These are phyloP conservation scores for Simplicillium aogashimaense DNA, from an alignment of 2,329 filamentous ascomycete genomes.

Conservation along the genomic window DNA sequence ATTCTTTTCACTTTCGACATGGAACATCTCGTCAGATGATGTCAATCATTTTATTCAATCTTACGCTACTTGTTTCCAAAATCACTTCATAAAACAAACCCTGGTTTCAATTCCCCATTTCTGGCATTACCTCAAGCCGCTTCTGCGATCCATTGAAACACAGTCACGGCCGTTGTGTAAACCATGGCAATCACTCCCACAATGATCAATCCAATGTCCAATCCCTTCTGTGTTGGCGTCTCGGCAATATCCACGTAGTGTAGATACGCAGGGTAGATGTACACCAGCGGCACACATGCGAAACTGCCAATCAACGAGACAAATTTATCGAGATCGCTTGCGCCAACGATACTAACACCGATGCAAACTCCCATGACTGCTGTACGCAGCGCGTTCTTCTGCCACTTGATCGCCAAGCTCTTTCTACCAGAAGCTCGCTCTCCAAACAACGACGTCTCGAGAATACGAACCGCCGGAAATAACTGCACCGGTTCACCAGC, in stretches of 20 bases:
- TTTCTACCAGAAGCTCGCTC: conserved; percentile 55
- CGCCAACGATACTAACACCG: conserved; percentile 51
- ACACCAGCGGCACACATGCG: conserved; percentile 66
- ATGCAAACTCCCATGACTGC: conserved; percentile 48
- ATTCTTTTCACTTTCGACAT: too few species aligned
- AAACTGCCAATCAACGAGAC: conserved; percentile 65
- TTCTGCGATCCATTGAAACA: conserved; percentile 22
- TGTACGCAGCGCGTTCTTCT: conserved; percentile 60
- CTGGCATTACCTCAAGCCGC: background rate
- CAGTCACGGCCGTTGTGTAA: conserved; percentile 58
- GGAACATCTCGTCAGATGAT: too few species aligned
- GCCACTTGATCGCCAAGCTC: conserved; percentile 58
- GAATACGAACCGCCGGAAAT: conserved; percentile 63
- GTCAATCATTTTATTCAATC: too few species aligned
- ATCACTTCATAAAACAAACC: background rate
- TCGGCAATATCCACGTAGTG: conserved; percentile 59
- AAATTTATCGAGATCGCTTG: conserved; percentile 63
- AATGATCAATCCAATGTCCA: conserved; percentile 53
- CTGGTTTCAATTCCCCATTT: background rate
- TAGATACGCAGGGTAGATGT: conserved; percentile 64
- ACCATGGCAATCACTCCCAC: conserved; percentile 58
- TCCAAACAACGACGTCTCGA: conserved; percentile 60
- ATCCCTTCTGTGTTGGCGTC: conserved; percentile 20
- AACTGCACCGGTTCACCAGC: conserved; percentile 65
- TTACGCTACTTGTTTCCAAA: background rate